Percentiles rank a stretch among this genome's conserved stretches.
These are phyloP conservation scores for Dryas integrifolia DNA, from an alignment of 331 rosid species.

Conservation along the genomic window DNA sequence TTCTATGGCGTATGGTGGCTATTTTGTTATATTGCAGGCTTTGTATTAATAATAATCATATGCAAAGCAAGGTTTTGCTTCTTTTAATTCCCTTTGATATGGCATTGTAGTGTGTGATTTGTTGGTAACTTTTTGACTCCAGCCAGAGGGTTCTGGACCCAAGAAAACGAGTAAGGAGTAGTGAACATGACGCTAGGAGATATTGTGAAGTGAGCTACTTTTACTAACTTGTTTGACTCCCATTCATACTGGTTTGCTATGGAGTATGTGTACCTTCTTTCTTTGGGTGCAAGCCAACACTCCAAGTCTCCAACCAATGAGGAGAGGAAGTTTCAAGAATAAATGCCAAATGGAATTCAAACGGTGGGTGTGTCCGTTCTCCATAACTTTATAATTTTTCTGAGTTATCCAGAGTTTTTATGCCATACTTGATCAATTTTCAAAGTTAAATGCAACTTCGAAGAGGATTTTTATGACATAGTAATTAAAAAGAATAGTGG, in stretches of 20 bases:
- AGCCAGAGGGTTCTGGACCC: neutral
- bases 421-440: too few relatives aligned
- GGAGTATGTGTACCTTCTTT: neutral
- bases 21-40: too few relatives aligned
- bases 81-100: constrained; percentile 9
- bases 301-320: too few relatives aligned
- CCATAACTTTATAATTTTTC: too few relatives aligned
- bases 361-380: too few relatives aligned
- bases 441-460: neutral
- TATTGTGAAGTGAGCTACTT: neutral
- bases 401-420: too few relatives aligned
- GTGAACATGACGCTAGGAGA: neutral
- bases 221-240: neutral
- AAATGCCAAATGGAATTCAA: neutral
- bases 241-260: neutral
- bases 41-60: neutral
- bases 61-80: neutral
- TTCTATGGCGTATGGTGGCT: too few relatives aligned
- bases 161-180: neutral
- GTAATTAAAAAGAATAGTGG: neutral
- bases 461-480: neutral
- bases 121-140: constrained; percentile 7
- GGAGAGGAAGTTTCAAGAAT: neutral
- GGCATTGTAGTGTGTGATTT: neutral
- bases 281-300: neutral